These are phyloP conservation scores for Ceratocystis cacaofunesta DNA, from an alignment of 2,329 filamentous ascomycete genomes.

Conservation along the genomic window DNA sequence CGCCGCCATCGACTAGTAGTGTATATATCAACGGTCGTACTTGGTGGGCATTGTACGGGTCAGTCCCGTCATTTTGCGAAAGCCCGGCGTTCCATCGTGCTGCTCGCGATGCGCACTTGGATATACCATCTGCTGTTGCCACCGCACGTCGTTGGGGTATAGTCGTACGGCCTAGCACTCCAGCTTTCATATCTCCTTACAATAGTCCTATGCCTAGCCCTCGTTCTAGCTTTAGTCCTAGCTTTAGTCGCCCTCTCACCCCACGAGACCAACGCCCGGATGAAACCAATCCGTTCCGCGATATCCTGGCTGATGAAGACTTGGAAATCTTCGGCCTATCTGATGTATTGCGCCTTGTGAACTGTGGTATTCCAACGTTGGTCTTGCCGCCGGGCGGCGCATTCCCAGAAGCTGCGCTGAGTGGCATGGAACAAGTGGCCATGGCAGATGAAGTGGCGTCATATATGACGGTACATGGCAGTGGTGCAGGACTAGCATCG, in stretches of 20 bases:
- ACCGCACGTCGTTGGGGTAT: constrained; percentile 14
- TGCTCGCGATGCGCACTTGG: constrained; percentile 12
- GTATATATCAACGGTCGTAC: constrained; percentile 14
- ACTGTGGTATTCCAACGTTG: constrained; percentile 7
- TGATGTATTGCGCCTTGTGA: constrained; percentile 1
- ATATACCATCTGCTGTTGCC: constrained; percentile 9
- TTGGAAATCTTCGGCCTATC: constrained; percentile 11
- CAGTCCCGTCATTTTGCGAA: constrained; percentile 11
- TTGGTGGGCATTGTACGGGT: constrained; percentile 13
- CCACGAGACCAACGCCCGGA: not conserved
- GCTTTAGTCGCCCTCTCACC: constrained; percentile 1
- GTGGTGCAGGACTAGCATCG: not conserved
- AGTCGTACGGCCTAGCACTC: constrained; percentile 4
- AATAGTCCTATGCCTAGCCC: not conserved
- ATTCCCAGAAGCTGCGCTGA: constrained; percentile 1
- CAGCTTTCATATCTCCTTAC: not conserved
- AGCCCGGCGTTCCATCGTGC: constrained; percentile 6
- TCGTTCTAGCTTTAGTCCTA: not conserved
- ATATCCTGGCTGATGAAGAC: constrained; percentile 15
- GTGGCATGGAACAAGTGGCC: constrained; percentile 7
- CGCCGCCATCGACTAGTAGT: not conserved
- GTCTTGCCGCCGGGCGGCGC: constrained; percentile 8
- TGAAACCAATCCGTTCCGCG: constrained; percentile 11
- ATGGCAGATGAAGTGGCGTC: constrained; percentile 10
- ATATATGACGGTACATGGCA: constrained; percentile 13